phyloP scores from a whole-genome alignment of 2,329 filamentous ascomycete species.

The Paraconiothyrium brasiliense region DNA sequence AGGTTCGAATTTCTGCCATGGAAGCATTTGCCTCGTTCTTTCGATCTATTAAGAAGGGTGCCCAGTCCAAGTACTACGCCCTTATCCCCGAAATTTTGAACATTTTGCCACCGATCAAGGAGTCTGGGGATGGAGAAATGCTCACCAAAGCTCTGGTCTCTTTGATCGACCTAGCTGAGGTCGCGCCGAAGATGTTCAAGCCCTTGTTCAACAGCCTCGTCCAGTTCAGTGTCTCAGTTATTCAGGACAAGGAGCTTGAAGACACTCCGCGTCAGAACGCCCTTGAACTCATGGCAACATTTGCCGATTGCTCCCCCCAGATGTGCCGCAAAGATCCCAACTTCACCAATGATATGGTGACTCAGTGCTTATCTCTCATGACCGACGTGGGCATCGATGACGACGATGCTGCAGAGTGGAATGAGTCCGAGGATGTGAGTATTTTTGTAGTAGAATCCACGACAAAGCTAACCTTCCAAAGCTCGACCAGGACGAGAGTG shows the following conservation, averaged over 20 bases:
- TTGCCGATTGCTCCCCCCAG: constrained; percentile 90
- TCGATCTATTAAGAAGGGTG: constrained; percentile 86
- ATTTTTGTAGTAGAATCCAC: constrained; percentile 29
- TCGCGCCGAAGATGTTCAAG: constrained; percentile 98
- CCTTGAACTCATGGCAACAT: constrained; percentile 96
- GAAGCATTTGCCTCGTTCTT: constrained; percentile 98
- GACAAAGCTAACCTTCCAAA: constrained; percentile 44
- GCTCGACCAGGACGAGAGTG: constrained; percentile 95
- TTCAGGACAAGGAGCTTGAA: constrained; percentile 93
- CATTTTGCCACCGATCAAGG: constrained; percentile 92
- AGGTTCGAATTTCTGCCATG: constrained; percentile 93
- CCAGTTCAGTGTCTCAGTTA: constrained; percentile 89
- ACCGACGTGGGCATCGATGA: constrained; percentile 95
- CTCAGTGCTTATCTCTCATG: constrained; percentile 97
- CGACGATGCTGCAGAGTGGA: constrained; percentile 94
- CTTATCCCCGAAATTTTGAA: constrained; percentile 93
- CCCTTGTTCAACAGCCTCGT: constrained; percentile 91
- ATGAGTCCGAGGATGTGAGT: constrained; percentile 86
- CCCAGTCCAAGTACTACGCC: constrained; percentile 84
- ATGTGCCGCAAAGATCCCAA: constrained; percentile 95
- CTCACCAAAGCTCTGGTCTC: constrained; percentile 89
- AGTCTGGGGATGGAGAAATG: constrained; percentile 87
- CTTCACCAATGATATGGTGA: constrained; percentile 97
- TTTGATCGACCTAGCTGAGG: constrained; percentile 92
- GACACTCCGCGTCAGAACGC: constrained; percentile 94